phyloP scores from a whole-genome alignment of 495 filamentous ascomycete genomes.

The Recurvomyces mirabilis region DNA sequence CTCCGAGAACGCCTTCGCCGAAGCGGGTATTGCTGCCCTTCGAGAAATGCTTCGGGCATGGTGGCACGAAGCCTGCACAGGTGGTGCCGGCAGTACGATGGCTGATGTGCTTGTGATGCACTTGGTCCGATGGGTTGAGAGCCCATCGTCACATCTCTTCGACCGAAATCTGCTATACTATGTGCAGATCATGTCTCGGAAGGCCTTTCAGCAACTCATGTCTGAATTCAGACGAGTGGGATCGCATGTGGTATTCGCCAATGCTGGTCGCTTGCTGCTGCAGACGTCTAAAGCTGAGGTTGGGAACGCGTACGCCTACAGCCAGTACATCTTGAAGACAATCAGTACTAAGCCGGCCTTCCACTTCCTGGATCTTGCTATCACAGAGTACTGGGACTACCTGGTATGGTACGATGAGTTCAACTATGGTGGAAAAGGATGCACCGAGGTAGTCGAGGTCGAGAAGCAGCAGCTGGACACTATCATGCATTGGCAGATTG shows the following conservation, averaged over 20 bases:
- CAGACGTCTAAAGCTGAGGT: slow-evolving; percentile 96
- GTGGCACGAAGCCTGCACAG: slow-evolving; percentile 91
- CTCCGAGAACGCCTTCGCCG: slow-evolving; percentile 85
- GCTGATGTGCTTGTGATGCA: slow-evolving; percentile 97
- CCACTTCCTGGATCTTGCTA: slow-evolving; percentile 93
- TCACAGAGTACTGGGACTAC: slow-evolving; percentile 99
- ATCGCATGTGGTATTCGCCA: slow-evolving; percentile 86
- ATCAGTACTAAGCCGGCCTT: slow-evolving; percentile 91
- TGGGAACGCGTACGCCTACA: slow-evolving; percentile 92
- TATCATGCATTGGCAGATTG: slow-evolving; percentile 97
- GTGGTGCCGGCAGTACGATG: slow-evolving; percentile 55
- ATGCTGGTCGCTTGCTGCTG: slow-evolving; percentile 73
- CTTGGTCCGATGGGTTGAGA: slow-evolving; percentile 93
- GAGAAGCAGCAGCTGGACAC: slow-evolving; percentile 82
- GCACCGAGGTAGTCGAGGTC: slow-evolving; percentile 65
- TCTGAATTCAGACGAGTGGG: slow-evolving; percentile 91
- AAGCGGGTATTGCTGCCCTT: slow-evolving; percentile 76
- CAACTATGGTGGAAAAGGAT: slow-evolving; percentile 95
- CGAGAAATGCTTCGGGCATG: slow-evolving; percentile 98
- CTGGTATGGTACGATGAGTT: slow-evolving; percentile 99
- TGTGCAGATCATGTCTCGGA: slow-evolving; percentile 94
- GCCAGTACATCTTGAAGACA: slow-evolving; percentile 92
- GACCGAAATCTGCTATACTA: slow-evolving; percentile 95
- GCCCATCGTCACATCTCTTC: slow-evolving; percentile 82
- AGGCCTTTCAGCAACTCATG: slow-evolving; percentile 94